Percentiles rank a stretch among this genome's conserved stretches.
These are phyloP conservation scores for Stellera chamaejasme DNA, from an alignment of 345 rosid genomes.

Conservation along the genomic window DNA sequence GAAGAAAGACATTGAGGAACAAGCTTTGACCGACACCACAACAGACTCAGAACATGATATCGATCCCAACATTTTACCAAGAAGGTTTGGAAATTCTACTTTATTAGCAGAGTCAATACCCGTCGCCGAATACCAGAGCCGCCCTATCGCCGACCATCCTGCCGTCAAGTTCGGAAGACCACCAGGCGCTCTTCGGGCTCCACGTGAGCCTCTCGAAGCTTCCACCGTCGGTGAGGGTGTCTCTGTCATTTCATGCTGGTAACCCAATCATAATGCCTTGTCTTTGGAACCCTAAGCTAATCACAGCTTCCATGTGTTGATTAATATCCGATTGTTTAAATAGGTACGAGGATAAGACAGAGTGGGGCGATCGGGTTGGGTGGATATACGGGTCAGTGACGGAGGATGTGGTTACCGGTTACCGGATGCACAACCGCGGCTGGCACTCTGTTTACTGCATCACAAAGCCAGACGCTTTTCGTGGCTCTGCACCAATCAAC, in stretches of 20 bases:
- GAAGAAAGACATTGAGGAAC: slow-evolving; percentile 44
- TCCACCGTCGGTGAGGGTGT: slow-evolving; percentile 83
- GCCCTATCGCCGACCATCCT: slow-evolving; percentile 90
- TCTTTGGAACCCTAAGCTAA: too few species aligned
- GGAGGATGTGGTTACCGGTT: slow-evolving; percentile 96
- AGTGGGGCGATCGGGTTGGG: slow-evolving; percentile 95
- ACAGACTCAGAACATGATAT: slow-evolving; percentile 74
- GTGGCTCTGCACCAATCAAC: slow-evolving; percentile 92
- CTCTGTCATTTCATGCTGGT: slow-evolving; percentile 96
- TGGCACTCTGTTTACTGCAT: slow-evolving; percentile 93
- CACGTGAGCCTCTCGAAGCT: slow-evolving; percentile 88
- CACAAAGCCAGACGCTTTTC: slow-evolving; percentile 79
- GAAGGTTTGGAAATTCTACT: slow-evolving; percentile 90
- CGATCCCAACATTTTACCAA: slow-evolving; percentile 72
- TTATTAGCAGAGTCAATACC: slow-evolving; percentile 81
- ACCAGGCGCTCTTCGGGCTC: slow-evolving; percentile 69
- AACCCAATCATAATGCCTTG: not conserved
- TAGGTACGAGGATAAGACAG: slow-evolving; percentile 96
- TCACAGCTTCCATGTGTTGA: too few species aligned
- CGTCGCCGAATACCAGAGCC: slow-evolving; percentile 73
- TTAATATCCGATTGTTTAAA: too few species aligned
- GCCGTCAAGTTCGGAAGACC: slow-evolving; percentile 81
- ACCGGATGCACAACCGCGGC: slow-evolving; percentile 97
- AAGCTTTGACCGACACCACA: slow-evolving; percentile 43
- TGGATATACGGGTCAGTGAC: slow-evolving; percentile 98